Evolutionary conservation across 441 rosid genomes (phyloP), one percentile per base, ranked within the genome.

Genomic region (Erodium moschatum): DNA sequence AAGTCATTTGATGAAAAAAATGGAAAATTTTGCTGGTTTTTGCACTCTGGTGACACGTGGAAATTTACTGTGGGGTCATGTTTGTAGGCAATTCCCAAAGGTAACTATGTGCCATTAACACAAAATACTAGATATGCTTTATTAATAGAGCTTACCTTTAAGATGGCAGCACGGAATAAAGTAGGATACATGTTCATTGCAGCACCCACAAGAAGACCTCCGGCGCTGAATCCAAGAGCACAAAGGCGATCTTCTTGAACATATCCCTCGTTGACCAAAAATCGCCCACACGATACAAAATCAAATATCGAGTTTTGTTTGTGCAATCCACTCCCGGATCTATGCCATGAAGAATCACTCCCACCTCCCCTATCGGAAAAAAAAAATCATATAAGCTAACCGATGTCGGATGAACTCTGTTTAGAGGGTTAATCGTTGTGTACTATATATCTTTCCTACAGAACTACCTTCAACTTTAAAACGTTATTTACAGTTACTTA

Each of bases 201-300:
- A 24, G 92, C 96, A 54, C 91, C 94, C 31, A 85, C 84, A 65
- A 90, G 88, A 68, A 93, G 82, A 65, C 89, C 83, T 44, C 98
- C 97, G 10, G 98, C 98, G 16, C 97, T 93, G 50, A 68, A 67
- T 58, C 92, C 96, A 3, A 84, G 77, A 73, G 97, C 92, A 81
- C 88, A 80, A 58, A 90, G 90, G 67, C 65, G 78, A 68, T 85
- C 81, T 75, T 79, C 80, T 67, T 82, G 82, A 70, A 90, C 86
- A 76, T 83, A 89, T 40, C 92, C 94, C 77, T 89, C 81, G n/a
- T 81, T 73, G 64, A 93, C 76, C 42, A 93, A 77, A 72, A 81
- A 87, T 4, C 79, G 77, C 4, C 85, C 87, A 66, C 96, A 85
- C 54, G 85, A 78, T 69, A 83, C 67, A 60, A 87, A 89, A 74